phyloP scores from a whole-genome alignment of 2,329 filamentous ascomycete species.

The Gaeumannomyces sp. region DNA sequence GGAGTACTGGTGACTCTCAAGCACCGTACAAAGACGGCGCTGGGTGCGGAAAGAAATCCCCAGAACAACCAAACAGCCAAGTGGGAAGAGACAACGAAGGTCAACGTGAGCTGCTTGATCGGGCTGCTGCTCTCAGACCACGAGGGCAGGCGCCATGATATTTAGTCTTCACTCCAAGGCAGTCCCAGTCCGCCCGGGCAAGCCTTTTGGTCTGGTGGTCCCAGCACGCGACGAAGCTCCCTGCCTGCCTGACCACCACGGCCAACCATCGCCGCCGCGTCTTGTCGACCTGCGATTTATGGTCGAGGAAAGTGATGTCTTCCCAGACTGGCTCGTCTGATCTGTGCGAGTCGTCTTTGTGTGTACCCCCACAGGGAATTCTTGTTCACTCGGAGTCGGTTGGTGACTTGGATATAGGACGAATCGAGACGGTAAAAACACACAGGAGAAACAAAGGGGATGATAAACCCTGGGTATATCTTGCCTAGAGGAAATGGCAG shows the following conservation, averaged over 20 bases:
- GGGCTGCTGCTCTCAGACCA: no score
- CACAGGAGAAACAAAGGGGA: background rate
- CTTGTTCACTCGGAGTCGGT: no score
- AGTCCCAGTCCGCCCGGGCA: no score
- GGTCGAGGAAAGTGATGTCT: background rate
- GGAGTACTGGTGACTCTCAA: background rate
- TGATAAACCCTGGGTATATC: no score
- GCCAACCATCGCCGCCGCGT: background rate
- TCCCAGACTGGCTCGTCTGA: background rate
- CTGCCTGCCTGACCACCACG: background rate
- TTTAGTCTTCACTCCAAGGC: background rate
- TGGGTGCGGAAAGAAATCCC: no score
- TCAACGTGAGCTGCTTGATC: no score
- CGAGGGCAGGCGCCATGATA: background rate
- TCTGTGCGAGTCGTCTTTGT: background rate
- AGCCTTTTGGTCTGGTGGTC: background rate
- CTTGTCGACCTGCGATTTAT: no score
- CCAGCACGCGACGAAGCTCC: background rate
- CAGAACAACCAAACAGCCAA: background rate
- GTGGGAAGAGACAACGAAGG: background rate
- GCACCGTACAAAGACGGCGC: no score
- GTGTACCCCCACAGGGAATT: no score
- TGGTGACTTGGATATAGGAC: background rate
- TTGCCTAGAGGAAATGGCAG: no score
- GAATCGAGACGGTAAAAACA: background rate